phyloP scores from a whole-genome alignment of 257 asterid genomes.

The Solanum habrochaites region DNA sequence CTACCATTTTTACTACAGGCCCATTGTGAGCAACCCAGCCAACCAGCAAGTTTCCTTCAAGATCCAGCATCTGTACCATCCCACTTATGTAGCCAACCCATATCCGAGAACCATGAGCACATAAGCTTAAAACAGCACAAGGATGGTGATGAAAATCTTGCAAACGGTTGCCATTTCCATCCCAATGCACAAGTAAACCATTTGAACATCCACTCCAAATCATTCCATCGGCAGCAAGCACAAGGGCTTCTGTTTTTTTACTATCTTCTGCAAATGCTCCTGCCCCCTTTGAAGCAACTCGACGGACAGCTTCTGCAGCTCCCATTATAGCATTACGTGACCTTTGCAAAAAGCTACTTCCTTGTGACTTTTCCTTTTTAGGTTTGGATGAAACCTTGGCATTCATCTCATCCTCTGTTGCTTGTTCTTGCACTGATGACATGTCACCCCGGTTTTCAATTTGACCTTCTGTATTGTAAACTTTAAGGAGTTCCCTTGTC shows the following conservation, averaged over 20 bases:
- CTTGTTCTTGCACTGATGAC: slow-evolving; percentile 56
- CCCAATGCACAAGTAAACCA: slow-evolving; percentile 85
- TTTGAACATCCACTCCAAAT: slow-evolving; percentile 86
- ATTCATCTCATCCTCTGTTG: slow-evolving; percentile 64
- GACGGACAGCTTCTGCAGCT: slow-evolving; percentile 94
- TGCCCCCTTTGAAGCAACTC: slow-evolving; percentile 75
- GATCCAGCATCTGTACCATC: slow-evolving; percentile 64
- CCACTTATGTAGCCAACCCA: slow-evolving; percentile 93
- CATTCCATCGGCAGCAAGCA: slow-evolving; percentile 61
- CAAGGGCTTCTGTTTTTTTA: slow-evolving; percentile 66
- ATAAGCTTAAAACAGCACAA: slow-evolving; percentile 61
- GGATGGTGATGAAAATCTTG: slow-evolving; percentile 74
- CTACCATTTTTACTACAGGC: slow-evolving; percentile 58
- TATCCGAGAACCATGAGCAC: slow-evolving; percentile 55
- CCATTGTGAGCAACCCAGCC: slow-evolving; percentile 86
- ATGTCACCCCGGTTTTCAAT: slow-evolving; percentile 64
- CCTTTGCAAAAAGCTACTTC: slow-evolving; percentile 56
- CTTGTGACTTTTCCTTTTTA: slow-evolving; percentile 80
- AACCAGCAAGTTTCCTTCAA: slow-evolving; percentile 59
- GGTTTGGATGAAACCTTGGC: slow-evolving; percentile 59
- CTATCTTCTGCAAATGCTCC: slow-evolving; percentile 66
- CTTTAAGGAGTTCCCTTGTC: slow-evolving; percentile 74
- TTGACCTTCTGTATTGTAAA: slow-evolving; percentile 75
- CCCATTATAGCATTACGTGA: slow-evolving; percentile 89
- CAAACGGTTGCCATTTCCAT: slow-evolving; percentile 74